A percentile compares a stretch with the other conserved stretches of the same genome.
Conservation (phyloP, 495 filamentous ascomycete species). For the Penicillium manginii region DNA sequence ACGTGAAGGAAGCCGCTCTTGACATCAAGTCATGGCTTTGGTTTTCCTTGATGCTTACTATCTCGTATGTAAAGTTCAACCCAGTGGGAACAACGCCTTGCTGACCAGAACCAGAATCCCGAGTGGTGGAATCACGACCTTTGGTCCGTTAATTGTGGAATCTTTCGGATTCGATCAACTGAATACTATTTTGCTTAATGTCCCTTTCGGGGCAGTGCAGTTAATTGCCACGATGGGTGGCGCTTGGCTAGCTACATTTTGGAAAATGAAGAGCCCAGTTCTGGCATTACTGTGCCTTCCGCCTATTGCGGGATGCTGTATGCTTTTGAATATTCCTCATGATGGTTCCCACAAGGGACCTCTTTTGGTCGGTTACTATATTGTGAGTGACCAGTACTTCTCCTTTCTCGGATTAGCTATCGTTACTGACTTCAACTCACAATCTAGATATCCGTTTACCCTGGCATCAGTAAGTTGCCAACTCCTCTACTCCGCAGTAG, state of each 20-base stretch:
- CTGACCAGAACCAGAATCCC: conserved; percentile 53
- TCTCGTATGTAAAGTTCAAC: conserved; percentile 36
- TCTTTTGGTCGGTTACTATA: conserved; percentile 62
- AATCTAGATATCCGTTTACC: conserved; percentile 58
- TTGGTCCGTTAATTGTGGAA: conserved; percentile 66
- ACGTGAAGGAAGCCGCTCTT: conserved; percentile 61
- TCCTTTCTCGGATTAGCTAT: conserved; percentile 1
- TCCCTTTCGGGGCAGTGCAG: conserved; percentile 66
- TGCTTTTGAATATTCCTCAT: conserved; percentile 56
- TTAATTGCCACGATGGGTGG: conserved; percentile 61
- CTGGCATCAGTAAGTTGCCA: conserved; percentile 50
- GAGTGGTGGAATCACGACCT: conserved; percentile 64
- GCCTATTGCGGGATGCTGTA: conserved; percentile 58
- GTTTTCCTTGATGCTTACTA: conserved; percentile 61
- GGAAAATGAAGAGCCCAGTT: conserved; percentile 60
- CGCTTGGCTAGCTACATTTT: conserved; percentile 55
- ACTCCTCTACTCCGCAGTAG: background rate
- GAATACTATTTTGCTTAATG: conserved; percentile 66
- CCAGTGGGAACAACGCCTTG: background rate
- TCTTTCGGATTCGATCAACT: conserved; percentile 64
- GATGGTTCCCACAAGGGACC: conserved; percentile 47
- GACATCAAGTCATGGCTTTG: conserved; percentile 71
- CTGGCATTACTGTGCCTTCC: conserved; percentile 58
- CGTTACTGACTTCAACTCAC: background rate
- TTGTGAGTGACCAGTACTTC: conserved; percentile 35